Evolutionary conservation across 2,329 filamentous ascomycete genomes (phyloP).

Genomic region (Sordariomycetes sp.): DNA sequence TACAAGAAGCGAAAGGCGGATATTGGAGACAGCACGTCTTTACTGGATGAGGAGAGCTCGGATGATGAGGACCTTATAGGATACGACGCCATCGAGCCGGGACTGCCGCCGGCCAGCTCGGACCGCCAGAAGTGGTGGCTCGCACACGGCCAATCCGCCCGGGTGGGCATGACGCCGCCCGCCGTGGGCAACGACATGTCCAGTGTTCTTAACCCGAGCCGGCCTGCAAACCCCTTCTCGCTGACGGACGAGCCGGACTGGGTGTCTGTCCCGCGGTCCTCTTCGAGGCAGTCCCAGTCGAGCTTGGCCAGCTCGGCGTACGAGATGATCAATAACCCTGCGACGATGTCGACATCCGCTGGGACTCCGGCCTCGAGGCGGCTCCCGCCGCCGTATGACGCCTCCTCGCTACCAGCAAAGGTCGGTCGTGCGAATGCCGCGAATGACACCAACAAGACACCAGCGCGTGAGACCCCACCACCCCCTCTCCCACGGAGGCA

Average conservation of each 20-base stretch:
- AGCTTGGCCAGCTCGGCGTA: constrained; percentile 47
- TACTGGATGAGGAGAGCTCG: constrained; percentile 36
- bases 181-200: constrained; percentile 28
- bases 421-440: constrained; percentile 26
- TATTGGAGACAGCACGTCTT: constrained; percentile 49
- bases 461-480: constrained; percentile 23
- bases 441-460: constrained; percentile 17
- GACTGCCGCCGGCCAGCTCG: constrained; percentile 54
- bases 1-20: constrained; percentile 58
- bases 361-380: constrained; percentile 33
- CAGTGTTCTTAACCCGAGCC: constrained; percentile 56
- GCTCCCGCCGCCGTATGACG: constrained; percentile 36
- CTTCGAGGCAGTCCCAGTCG: constrained; percentile 38
- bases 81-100: constrained; percentile 73
- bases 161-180: constrained; percentile 57
- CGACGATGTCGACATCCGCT: constrained; percentile 26
- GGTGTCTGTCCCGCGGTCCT: constrained; percentile 50
- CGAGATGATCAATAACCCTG: constrained; percentile 33
- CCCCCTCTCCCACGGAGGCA: constrained; percentile 32
- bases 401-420: constrained; percentile 27
- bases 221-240: constrained; percentile 71
- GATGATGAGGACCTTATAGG: constrained; percentile 72
- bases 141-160: constrained; percentile 59
- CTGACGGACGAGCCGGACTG: constrained; percentile 69
- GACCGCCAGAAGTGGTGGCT: constrained; percentile 61